Evolutionary conservation across 2,329 filamentous ascomycete species (phyloP), one percentile per base, ranked within the genome.

Genomic region (Fonsecaea monophora): DNA sequence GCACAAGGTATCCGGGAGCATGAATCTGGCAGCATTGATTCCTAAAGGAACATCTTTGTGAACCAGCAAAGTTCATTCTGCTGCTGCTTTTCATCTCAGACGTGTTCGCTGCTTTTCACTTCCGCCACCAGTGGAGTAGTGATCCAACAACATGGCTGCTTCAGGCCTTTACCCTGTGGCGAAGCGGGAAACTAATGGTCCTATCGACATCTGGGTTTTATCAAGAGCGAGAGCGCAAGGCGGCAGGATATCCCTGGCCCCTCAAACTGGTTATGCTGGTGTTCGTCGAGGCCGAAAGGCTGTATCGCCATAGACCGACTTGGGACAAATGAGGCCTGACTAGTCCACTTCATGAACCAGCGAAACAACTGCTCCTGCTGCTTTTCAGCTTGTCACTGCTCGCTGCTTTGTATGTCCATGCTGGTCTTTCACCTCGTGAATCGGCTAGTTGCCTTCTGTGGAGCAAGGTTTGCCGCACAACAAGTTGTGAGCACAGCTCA

Each of bases 21-120:
- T 34, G 42, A 7, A 40, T 32, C 10, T 15, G 34, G 32, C 53
- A 30, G 30, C 21, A 50, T 50, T 50, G 40, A 21, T 42, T 18
- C 40, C 45, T 32, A 32, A 53, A 61, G 15, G 18, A 32, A 40
- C 18, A 12, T 30, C 15, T 53, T 61, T 4, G 12, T 53, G 58
- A 53, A 8, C 58, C 58, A 53, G 18, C 42, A 40, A 32, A 61
- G 10, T 53, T 9, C 13, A 15, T 40, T 53, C 13, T 38, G 4
- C 12, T 42, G 58, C 58, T 53, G 58, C 58, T 61, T 53, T 61
- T 34, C 35, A 60, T 9, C 25, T 7, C 58, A 38, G 18, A 30
- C 5, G 38, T 4, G 21, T 18, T 34, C 34, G 58, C 56, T 59
- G 56, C 37, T 59, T 59, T 59, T 59, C 34, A n/a, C 25, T 54